Base-by-base conservation (phyloP, 2,329 filamentous ascomycete species). In the Herpotrichia juniperi region DNA sequence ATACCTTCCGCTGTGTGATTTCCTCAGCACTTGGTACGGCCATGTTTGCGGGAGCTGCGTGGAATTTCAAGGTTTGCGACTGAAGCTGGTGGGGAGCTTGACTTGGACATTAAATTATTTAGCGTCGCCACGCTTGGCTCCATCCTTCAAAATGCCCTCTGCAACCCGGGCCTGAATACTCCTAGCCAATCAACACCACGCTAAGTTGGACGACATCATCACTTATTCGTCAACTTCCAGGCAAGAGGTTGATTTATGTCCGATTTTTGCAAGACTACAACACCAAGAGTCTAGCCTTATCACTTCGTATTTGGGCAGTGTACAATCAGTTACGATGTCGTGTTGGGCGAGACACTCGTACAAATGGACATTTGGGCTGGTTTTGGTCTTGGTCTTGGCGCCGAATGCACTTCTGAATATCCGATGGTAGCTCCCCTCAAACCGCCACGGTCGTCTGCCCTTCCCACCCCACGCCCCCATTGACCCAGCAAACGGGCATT, bases 1-100 rank as follows among this genome's bases (percentile, higher is more conserved):
- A 58, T 74, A 87, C 86, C 74, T 84, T 87, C 57, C 88, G 83
- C 65, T 78, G 77, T 61, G 85, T 80, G 49, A 85, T 74, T 74
- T 88, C 84, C 57, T 83, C 84, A 61, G 68, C 62, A 48, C 51
- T 69, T 12, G 69, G 69, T 56, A 57, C 61, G 43, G 78, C 74
- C 80, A 83, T 83, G 62, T 25, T 66, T 57, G 59, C 50, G 58
- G 48, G 34, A 17, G 54, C 44, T 43, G 48, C 46, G 46, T 48
- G 51, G 46, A 50, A 49, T 51, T 22, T n/a, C 17, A 42, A 24
- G 34, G 22, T 49, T 55, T 31, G 19, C 31, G 31, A 34, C 31
- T 17, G 37, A 42, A 34, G 14, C 56, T 60, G 56, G 59, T 45
- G 51, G 58, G 61, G 58, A 64, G 57, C 53, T 55, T 42, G 51